Percentiles rank a stretch among this genome's conserved stretches.
phyloP scores from a whole-genome alignment of 2,329 filamentous ascomycete genomes.

The Xylariaceae sp. region DNA sequence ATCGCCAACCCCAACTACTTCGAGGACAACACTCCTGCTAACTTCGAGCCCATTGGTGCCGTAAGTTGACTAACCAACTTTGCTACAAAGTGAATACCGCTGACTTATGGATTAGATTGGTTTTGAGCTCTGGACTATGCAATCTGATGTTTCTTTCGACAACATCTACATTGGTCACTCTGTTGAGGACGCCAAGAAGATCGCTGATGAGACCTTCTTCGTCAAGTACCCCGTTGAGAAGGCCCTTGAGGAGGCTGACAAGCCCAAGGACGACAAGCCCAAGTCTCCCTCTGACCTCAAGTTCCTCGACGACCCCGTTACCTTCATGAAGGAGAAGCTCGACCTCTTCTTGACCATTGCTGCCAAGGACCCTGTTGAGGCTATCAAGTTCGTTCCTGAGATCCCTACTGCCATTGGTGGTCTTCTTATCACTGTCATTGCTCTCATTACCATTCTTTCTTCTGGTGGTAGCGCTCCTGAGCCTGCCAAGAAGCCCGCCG shows the following conservation, averaged over 20 bases:
- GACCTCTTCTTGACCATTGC: conserved; percentile 83
- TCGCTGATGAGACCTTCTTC: conserved; percentile 84
- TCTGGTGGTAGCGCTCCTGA: conserved; percentile 60
- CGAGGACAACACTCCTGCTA: conserved; percentile 93
- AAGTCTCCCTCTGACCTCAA: conserved; percentile 71
- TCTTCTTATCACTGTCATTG: conserved; percentile 62
- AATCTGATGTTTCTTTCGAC: conserved; percentile 96
- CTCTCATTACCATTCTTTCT: conserved; percentile 62
- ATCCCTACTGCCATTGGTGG: conserved; percentile 76
- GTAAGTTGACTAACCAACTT: conserved; percentile 52
- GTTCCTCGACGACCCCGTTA: conserved; percentile 87
- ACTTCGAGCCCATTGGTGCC: conserved; percentile 97
- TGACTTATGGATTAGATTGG: conserved; percentile 61
- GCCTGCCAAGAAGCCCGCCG: conserved; percentile 66
- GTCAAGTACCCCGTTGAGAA: conserved; percentile 81
- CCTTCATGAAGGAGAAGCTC: conserved; percentile 86
- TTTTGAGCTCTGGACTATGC: conserved; percentile 99
- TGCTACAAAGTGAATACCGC: background rate
- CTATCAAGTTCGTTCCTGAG: conserved; percentile 85
- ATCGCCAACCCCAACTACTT: conserved; percentile 95
- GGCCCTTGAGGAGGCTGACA: conserved; percentile 69
- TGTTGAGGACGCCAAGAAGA: conserved; percentile 80
- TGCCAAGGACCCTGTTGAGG: conserved; percentile 75
- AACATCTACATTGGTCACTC: conserved; percentile 99
- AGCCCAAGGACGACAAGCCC: conserved; percentile 67